Base-by-base conservation (phyloP, 192 early-diverging fungal species). In the Rhizoclosmatium sp. region DNA sequence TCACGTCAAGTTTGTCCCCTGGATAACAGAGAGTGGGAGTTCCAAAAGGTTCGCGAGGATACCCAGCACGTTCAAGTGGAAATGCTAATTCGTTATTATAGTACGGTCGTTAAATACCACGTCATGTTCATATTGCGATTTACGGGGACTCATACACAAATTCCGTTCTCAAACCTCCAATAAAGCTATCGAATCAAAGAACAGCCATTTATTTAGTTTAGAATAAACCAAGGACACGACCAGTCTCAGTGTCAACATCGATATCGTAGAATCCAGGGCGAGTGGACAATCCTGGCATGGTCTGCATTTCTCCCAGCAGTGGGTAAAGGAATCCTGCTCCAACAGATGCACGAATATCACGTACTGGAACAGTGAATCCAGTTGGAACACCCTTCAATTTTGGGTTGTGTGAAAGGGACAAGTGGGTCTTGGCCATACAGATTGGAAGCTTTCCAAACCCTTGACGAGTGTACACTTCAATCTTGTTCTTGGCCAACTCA, bases 361-460 rank as follows among this genome's bases (percentile, higher is more conserved):
- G 93, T 65, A 99, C 91, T 10, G 96, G 97, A 56, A 98, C 90
- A 49, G 89, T 92, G 79, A 99, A 99, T 76, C 88, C 88, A 47
- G 93, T 93, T 5, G 98, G 98, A 0, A 94, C 97, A 66, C 92
- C 91, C 88, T 99, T 99, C 62, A 95, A 87, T 48, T 90, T 92
- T 1, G 98, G 95, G 75, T 98, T 93, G 58, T 96, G 96, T 40
- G 96, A 96, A 72, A 99, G 88, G 61, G 91, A 93, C 76, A 95
- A 88, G 81, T 99, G 98, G 3, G 98, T 99, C 89, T 99, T 99
- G 49, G 98, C 98, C 98, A 99, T 99, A 85, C 98, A 99, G 47
- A 99, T 94, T 4, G 97, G 97, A 79, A 98, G 84, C 40, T 92
- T 86, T 54, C 79, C 91, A 86, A 97, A 99, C 21, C 97, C 97